Percentiles rank a stretch among this genome's conserved stretches.
phyloP scores from a whole-genome alignment of 73 alveolate species.

The Tetrahymena thermophila region DNA sequence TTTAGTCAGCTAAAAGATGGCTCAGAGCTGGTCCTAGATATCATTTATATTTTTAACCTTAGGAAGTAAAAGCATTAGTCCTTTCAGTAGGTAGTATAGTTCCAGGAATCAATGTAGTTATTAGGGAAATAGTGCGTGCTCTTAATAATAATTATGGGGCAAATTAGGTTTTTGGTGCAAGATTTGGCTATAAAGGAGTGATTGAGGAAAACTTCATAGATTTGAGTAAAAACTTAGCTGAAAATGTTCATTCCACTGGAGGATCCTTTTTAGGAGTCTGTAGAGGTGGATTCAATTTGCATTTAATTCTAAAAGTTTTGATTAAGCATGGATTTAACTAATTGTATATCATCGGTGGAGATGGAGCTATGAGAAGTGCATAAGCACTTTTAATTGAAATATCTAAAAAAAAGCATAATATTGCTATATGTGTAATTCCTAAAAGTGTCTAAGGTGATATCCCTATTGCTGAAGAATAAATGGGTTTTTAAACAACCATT shows the following conservation, averaged over 20 bases:
- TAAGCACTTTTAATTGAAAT: constrained; percentile 52
- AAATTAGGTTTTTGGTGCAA: not conserved
- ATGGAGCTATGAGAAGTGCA: constrained; percentile 88
- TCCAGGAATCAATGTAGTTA: constrained; percentile 89
- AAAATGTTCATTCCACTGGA: not conserved
- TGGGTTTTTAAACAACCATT: constrained; percentile 37
- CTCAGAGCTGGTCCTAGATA: constrained; percentile 40
- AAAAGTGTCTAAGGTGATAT: constrained; percentile 95
- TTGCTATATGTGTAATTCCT: constrained; percentile 86
- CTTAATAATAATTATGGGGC: constrained; percentile 55
- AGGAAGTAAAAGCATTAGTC: constrained; percentile 75
- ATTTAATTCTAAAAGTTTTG: not conserved
- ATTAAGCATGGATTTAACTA: not conserved
- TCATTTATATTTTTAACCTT: constrained; percentile 22
- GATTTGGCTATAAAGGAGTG: not conserved
- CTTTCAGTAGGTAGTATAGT: constrained; percentile 85
- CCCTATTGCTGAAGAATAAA: constrained; percentile 75
- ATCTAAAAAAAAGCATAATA: constrained; percentile 45
- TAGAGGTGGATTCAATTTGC: not conserved
- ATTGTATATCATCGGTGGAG: constrained; percentile 87
- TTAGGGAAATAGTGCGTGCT: constrained; percentile 80
- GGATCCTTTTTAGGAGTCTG: not conserved
- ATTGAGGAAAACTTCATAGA: not conserved
- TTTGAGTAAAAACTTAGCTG: not conserved
- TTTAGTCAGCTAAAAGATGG: constrained; percentile 36